A percentile compares a stretch with the other conserved stretches of the same genome.
phyloP scores from a whole-genome alignment of 768 basidiomycete genomes.

The Candolleomyces efflorescens region DNA sequence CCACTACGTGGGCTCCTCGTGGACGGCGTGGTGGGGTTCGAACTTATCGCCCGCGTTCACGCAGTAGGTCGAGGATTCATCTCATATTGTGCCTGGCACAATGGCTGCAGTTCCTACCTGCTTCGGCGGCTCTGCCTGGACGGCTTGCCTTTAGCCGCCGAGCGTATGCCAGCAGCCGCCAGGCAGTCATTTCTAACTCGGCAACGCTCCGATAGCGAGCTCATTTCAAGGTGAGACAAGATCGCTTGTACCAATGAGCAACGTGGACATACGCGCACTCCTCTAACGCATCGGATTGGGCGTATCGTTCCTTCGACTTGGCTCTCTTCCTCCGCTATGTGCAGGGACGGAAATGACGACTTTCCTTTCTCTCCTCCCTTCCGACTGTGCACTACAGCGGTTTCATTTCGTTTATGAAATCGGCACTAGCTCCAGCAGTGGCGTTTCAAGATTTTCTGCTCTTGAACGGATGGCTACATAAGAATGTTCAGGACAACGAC shows the following conservation, averaged over 20 bases:
- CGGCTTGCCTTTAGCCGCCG: background rate
- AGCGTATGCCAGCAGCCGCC: background rate
- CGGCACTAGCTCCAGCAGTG: background rate
- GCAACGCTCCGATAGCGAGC: background rate
- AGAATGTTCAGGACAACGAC: background rate
- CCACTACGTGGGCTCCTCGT: background rate
- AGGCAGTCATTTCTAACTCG: background rate
- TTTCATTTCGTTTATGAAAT: background rate
- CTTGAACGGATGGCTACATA: background rate
- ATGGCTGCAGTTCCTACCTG: background rate
- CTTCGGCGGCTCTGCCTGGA: background rate
- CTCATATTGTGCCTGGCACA: background rate
- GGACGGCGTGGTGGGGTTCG: background rate
- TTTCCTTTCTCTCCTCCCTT: background rate
- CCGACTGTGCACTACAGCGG: background rate
- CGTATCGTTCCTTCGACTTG: background rate
- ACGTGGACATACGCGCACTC: background rate
- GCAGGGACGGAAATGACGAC: background rate
- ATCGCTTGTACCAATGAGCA: background rate
- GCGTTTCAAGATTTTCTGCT: background rate
- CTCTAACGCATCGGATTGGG: background rate
- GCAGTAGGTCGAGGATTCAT: background rate
- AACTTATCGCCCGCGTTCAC: background rate
- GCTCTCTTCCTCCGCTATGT: background rate
- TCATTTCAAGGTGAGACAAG: constrained; percentile 3